A percentile compares a stretch with the other conserved stretches of the same genome.
phyloP scores from a whole-genome alignment of 2,329 filamentous ascomycete species.

The Parascedosporium putredinis region DNA sequence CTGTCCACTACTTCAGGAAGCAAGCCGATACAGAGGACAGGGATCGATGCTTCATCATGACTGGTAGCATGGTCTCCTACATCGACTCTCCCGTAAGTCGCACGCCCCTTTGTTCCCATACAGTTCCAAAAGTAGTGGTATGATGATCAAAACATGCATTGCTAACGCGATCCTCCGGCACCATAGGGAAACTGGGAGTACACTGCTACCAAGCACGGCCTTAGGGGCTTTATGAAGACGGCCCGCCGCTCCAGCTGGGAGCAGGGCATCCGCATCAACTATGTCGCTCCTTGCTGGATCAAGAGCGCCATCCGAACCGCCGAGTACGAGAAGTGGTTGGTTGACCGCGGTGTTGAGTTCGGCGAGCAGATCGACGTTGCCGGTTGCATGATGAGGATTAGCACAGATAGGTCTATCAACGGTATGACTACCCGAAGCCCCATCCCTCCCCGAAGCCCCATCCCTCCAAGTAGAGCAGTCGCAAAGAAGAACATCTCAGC shows the following conservation, averaged over 20 bases:
- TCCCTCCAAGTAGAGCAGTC: too few relatives aligned
- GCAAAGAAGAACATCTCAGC: too few relatives aligned
- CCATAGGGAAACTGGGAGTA: constrained; percentile 28
- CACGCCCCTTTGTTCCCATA: neutral
- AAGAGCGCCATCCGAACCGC: constrained; percentile 24
- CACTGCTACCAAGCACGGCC: constrained; percentile 32
- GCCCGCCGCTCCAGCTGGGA: constrained; percentile 25
- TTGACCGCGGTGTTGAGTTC: constrained; percentile 29
- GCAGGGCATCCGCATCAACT: constrained; percentile 34
- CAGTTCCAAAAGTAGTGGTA: too few relatives aligned
- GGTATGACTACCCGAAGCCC: constrained; percentile 17
- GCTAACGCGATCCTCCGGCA: neutral
- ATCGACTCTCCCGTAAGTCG: constrained; percentile 28
- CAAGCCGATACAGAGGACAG: constrained; percentile 25
- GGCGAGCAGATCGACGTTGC: constrained; percentile 22
- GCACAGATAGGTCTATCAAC: constrained; percentile 21
- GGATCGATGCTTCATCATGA: constrained; percentile 38
- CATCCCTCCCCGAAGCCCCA: too few relatives aligned
- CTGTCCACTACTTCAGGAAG: constrained; percentile 33
- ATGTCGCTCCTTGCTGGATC: constrained; percentile 33
- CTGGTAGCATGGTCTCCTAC: constrained; percentile 34
- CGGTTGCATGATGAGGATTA: constrained; percentile 23
- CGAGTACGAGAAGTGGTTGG: constrained; percentile 29
- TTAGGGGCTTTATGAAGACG: constrained; percentile 31
- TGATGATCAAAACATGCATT: neutral